These are phyloP conservation scores for Sodiomyces alkalinus DNA, from an alignment of 2,329 filamentous ascomycete genomes.

Conservation along the genomic window DNA sequence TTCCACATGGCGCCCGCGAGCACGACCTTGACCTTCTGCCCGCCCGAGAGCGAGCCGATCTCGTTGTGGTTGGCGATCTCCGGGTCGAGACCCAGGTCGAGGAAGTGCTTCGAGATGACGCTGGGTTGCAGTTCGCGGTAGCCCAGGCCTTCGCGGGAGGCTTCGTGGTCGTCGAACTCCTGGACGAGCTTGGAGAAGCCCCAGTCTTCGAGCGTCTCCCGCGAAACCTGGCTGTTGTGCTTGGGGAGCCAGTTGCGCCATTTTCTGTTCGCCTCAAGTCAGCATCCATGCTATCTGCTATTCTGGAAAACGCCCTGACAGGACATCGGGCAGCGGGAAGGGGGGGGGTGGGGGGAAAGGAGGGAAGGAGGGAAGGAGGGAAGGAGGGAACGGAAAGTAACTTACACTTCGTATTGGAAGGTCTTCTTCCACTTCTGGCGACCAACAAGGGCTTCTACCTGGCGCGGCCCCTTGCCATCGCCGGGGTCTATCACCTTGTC, in stretches of 20 bases:
- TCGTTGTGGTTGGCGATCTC: conserved; percentile 99
- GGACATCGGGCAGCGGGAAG: neutral
- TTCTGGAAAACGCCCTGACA: too few species aligned
- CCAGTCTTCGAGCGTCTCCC: conserved; percentile 73
- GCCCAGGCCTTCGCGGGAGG: conserved; percentile 93
- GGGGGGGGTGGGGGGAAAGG: too few species aligned
- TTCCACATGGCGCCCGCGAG: conserved; percentile 97
- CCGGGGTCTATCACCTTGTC: conserved; percentile 75
- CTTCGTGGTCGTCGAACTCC: conserved; percentile 97
- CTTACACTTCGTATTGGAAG: conserved; percentile 91
- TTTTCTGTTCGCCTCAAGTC: conserved; percentile 47
- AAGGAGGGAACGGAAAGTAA: conserved; percentile 6
- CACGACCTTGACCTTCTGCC: conserved; percentile 98
- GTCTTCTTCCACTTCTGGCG: conserved; percentile 98
- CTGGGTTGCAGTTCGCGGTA: conserved; percentile 88
- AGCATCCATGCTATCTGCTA: neutral
- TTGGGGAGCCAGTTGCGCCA: conserved; percentile 84
- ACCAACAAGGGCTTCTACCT: conserved; percentile 81
- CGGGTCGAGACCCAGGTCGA: conserved; percentile 87
- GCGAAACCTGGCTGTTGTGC: conserved; percentile 81
- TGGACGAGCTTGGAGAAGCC: conserved; percentile 91
- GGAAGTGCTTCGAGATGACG: conserved; percentile 94
- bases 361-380: neutral
- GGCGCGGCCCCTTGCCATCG: conserved; percentile 63
- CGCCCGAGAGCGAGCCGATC: conserved; percentile 88